A percentile compares a stretch with the other conserved stretches of the same genome.
phyloP scores from a whole-genome alignment of 1,284 basidiomycete genomes.

The Albatrellus sp. region DNA sequence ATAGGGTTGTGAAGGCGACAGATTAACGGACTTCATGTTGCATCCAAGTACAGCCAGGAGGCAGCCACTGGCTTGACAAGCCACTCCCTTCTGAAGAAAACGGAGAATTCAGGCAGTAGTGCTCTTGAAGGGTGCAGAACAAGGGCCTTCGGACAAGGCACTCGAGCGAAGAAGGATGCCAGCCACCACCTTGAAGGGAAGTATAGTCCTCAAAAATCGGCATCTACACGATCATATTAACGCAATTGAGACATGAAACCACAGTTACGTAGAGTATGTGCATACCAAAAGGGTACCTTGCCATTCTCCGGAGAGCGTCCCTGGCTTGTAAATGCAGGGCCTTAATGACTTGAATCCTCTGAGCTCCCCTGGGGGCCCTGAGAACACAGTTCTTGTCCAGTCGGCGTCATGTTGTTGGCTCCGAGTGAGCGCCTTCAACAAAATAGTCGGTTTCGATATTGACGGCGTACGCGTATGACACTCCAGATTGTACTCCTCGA shows the following conservation, averaged over 20 bases:
- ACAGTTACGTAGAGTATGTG: not conserved
- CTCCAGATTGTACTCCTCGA: slow-evolving; percentile 26
- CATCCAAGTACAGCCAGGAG: slow-evolving; percentile 20
- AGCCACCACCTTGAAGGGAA: slow-evolving; percentile 1
- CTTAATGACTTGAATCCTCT: not conserved
- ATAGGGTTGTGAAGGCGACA: not conserved
- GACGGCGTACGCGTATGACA: slow-evolving; percentile 14
- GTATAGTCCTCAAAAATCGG: slow-evolving; percentile 3
- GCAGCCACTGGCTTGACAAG: slow-evolving; percentile 15
- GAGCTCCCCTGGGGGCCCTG: too few species aligned
- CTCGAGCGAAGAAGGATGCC: slow-evolving; percentile 1
- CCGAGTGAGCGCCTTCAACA: slow-evolving; percentile 16
- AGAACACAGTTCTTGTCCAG: slow-evolving; percentile 1
- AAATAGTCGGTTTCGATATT: not conserved
- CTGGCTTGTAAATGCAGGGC: slow-evolving; percentile 9
- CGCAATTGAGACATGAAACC: not conserved
- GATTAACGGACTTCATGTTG: slow-evolving; percentile 7
- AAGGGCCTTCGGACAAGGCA: slow-evolving; percentile 3
- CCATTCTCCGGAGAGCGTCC: slow-evolving; percentile 11
- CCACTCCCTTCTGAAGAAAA: not conserved
- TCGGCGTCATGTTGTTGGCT: slow-evolving; percentile 3
- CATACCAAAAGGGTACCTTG: slow-evolving; percentile 9
- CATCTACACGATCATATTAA: slow-evolving; percentile 3
- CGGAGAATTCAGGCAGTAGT: slow-evolving; percentile 1
- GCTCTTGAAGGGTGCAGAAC: slow-evolving; percentile 8